Evolutionary conservation across 164 flowering plant species (phyloP), one percentile per base, ranked within the genome.

Genomic region (Vitis cinerea): DNA sequence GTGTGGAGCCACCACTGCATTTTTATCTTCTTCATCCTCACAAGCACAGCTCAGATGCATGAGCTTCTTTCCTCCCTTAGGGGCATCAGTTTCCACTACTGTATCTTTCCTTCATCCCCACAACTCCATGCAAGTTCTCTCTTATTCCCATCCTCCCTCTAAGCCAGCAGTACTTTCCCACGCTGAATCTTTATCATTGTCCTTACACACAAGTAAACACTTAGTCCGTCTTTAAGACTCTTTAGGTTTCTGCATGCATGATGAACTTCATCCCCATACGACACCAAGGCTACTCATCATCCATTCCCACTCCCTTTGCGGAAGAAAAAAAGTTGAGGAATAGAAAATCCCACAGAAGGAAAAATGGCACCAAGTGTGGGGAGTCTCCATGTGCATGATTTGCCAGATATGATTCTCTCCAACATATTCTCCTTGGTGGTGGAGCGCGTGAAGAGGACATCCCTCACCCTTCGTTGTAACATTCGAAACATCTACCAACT

Each of bases 381-480:
- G 8, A 55, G 15, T 15, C 14, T n/a, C 8, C 9, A 55, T 55
- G 58, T 15, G 8, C 58, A 55, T 55, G 58, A 55, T 6, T 11
- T 55, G 15, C 58, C 9, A 55, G 58, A 55, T 55, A n/a, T 15
- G 14, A 15, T 55, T n/a, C 9, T 55, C n/a, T 55, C n/a, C 58
- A 55, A 55, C 58, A 55, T 55, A 55, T 55, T 55, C 58, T 55
- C 58, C 17, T 55, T 55, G 15, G 58, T 55, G 58, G 15, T 55
- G 15, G 58, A 55, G 16, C 58, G 58, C 58, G 10, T n/a, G 17
- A 55, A 12, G 16, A 1, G 58, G 15, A 8, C 14, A 2, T 55
- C 58, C 58, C 58, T 55, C 58, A 55, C 58, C 17, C 58, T 55
- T 15, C 14, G 58, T 12, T 12, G 58, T 11, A 55, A 55, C 14